phyloP scores from a whole-genome alignment of 176 grass and related monocot genomes.

The Lolium perenne region DNA sequence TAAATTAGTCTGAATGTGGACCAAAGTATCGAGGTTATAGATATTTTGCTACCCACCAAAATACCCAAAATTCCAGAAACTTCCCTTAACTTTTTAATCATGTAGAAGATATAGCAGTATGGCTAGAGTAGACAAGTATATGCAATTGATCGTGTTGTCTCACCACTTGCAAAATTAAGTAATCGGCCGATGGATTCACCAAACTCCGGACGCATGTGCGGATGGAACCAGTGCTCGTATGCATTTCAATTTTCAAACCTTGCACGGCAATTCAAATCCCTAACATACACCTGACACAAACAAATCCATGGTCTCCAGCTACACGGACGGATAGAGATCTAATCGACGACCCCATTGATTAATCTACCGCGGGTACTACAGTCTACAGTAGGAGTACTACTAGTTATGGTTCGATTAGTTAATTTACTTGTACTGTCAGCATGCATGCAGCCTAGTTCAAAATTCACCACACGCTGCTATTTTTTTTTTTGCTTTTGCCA shows the following conservation, averaged over 20 bases:
- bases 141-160: not conserved
- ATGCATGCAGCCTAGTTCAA: not conserved
- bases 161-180: not conserved
- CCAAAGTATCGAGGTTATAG: no score
- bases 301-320: not conserved
- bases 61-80: no score
- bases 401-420: not conserved
- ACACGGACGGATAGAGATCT: not conserved
- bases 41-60: no score
- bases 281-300: conserved; percentile 6
- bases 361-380: not conserved
- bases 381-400: not conserved
- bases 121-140: not conserved
- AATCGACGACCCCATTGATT: not conserved
- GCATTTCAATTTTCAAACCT: not conserved
- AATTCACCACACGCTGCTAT: not conserved
- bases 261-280: not conserved
- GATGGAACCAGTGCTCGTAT: not conserved
- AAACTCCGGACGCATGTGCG: not conserved
- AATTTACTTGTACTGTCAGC: not conserved
- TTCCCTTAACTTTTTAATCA: no score
- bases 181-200: not conserved
- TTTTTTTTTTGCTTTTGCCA: no score
- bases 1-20: no score
- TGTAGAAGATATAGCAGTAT: not conserved